phyloP scores from a whole-genome alignment of 2,329 filamentous ascomycete species.

The Saccharata proteae region DNA sequence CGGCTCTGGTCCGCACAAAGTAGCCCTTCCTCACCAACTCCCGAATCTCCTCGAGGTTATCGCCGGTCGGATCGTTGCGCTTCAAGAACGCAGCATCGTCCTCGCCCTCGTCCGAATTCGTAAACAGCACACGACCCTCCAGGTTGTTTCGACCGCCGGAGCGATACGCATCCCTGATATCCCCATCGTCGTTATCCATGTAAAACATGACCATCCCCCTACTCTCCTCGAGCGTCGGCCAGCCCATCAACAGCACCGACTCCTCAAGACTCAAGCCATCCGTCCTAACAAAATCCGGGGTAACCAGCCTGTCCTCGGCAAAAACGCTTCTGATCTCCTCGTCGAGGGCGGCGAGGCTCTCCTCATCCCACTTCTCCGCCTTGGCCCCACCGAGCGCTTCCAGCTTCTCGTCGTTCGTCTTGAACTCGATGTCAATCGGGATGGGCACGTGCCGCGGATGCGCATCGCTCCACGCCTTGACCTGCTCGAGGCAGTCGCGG shows the following conservation, averaged over 20 bases:
- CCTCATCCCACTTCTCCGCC: slow-evolving; percentile 33
- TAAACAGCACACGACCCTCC: slow-evolving; percentile 37
- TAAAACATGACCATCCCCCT: slow-evolving; percentile 38
- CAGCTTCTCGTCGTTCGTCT: slow-evolving; percentile 24
- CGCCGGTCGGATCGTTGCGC: slow-evolving; percentile 31
- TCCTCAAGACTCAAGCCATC: slow-evolving; percentile 33
- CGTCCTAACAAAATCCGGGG: slow-evolving; percentile 35
- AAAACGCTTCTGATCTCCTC: slow-evolving; percentile 36
- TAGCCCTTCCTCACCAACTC: slow-evolving; percentile 35
- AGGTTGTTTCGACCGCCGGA: slow-evolving; percentile 21
- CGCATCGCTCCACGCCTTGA: slow-evolving; percentile 34
- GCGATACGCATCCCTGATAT: slow-evolving; percentile 29
- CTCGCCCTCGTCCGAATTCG: slow-evolving; percentile 34
- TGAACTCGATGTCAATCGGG: slow-evolving; percentile 39
- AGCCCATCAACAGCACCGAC: slow-evolving; percentile 34
- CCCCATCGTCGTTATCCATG: slow-evolving; percentile 33
- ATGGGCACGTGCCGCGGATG: slow-evolving; percentile 35
- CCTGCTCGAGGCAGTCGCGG: slow-evolving; percentile 29
- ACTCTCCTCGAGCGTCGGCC: slow-evolving; percentile 34
- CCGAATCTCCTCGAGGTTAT: slow-evolving; percentile 29
- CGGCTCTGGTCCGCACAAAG: slow-evolving; percentile 37
- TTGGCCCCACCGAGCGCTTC: slow-evolving; percentile 28
- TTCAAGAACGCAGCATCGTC: slow-evolving; percentile 39
- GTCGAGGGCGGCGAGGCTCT: slow-evolving; percentile 32
- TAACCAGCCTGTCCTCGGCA: slow-evolving; percentile 28